Evolutionary conservation across 306 rosid species (phyloP).

Genomic region (Citrullus amarus): DNA sequence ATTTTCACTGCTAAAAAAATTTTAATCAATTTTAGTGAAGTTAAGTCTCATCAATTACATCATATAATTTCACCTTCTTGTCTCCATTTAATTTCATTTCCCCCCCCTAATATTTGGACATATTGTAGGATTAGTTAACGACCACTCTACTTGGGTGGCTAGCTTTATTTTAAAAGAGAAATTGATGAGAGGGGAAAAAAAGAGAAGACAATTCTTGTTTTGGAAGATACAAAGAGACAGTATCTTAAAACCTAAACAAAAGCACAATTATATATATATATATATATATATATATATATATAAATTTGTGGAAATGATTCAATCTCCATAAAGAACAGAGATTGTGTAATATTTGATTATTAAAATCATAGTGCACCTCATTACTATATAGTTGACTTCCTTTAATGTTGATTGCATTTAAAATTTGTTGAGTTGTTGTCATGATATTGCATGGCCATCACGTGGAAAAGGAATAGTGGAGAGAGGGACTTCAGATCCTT

Average conservation of each 20-base stretch:
- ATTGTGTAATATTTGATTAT: constrained; percentile 1
- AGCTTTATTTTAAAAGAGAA: not conserved
- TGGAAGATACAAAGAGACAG: not conserved
- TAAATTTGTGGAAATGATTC: not conserved
- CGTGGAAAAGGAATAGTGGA: not conserved
- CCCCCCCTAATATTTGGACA: not conserved
- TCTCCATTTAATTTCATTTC: not conserved
- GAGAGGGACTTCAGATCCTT: constrained; percentile 1
- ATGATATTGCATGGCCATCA: not conserved
- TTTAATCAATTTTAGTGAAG: not conserved
- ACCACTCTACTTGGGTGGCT: not conserved
- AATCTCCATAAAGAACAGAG: constrained; percentile 1
- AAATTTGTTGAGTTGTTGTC: not conserved
- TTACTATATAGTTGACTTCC: constrained; percentile 3
- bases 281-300: not conserved
- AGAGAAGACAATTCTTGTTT: not conserved
- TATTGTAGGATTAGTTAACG: not conserved
- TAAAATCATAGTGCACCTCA: not conserved
- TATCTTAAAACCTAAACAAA: not conserved
- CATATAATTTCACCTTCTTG: not conserved
- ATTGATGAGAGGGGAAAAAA: not conserved
- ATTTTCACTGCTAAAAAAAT: not conserved
- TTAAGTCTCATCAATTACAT: not conserved
- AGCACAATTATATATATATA: not conserved
- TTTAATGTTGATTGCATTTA: not conserved